Conservation (phyloP, 306 rosid genomes). For the Dicorynia guianensis region DNA sequence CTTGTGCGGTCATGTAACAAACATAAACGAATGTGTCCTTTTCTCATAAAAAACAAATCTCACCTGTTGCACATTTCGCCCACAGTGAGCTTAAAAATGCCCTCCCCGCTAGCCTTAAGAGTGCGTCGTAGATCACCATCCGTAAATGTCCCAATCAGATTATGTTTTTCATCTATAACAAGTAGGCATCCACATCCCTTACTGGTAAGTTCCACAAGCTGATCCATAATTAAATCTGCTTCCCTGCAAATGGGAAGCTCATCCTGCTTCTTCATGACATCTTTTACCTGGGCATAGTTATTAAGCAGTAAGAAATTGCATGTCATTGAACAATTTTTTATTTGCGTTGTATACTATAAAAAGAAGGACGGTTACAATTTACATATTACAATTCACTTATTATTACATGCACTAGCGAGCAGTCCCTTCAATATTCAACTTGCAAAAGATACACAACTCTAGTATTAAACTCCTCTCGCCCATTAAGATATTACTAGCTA, state of each 20-base stretch:
- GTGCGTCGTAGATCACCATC: slow-evolving; percentile 98
- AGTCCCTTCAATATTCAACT: background rate
- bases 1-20: no score
- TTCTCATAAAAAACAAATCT: background rate
- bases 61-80: slow-evolving; percentile 96
- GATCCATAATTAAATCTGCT: slow-evolving; percentile 89
- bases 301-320: background rate
- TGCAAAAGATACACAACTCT: background rate
- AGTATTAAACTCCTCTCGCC: background rate
- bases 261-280: slow-evolving; percentile 88
- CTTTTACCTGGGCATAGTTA: slow-evolving; percentile 69
- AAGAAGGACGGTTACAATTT: background rate
- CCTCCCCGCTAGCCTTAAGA: slow-evolving; percentile 91
- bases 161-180: slow-evolving; percentile 67
- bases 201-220: slow-evolving; percentile 84
- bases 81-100: slow-evolving; percentile 87
- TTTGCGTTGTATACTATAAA: no score
- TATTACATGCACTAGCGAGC: background rate
- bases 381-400: no score
- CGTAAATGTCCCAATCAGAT: slow-evolving; percentile 86
- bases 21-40: background rate
- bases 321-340: no score
- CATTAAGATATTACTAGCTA: background rate
- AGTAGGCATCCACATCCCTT: slow-evolving; percentile 96
- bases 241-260: slow-evolving; percentile 92